phyloP scores from a whole-genome alignment of 805 yeast genomes.

The Candida tibetensis region DNA sequence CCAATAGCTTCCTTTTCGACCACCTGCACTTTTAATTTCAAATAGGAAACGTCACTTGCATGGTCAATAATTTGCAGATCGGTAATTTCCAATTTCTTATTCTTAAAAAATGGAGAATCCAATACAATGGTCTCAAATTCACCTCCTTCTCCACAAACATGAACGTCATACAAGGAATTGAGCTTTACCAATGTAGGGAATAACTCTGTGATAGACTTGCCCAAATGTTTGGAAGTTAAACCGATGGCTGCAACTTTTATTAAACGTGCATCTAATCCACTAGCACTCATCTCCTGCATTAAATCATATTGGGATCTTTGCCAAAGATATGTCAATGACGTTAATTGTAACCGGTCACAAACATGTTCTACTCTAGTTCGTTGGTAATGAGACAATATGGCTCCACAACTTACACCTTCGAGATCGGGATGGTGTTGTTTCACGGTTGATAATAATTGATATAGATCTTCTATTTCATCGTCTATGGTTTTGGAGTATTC shows the following conservation, averaged over 20 bases:
- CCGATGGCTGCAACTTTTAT: conserved; percentile 96
- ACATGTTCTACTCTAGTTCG: conserved; percentile 91
- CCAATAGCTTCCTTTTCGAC: conserved; percentile 32
- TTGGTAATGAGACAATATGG: conserved; percentile 93
- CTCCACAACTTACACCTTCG: conserved; percentile 91
- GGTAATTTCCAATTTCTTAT: conserved; percentile 45
- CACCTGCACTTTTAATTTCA: conserved; percentile 49
- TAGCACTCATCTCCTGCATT: conserved; percentile 75
- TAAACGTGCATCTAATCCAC: conserved; percentile 72
- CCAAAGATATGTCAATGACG: conserved; percentile 81
- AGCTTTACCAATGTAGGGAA: conserved; percentile 56
- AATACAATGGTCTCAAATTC: conserved; percentile 93
- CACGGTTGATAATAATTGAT: conserved; percentile 48
- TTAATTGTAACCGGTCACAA: conserved; percentile 67
- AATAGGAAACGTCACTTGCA: conserved; percentile 64
- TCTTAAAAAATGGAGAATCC: conserved; percentile 80
- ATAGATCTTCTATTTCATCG: conserved; percentile 90
- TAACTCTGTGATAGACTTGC: conserved; percentile 60
- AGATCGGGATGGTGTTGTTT: conserved; percentile 60
- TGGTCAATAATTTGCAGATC: conserved; percentile 42
- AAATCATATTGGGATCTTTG: conserved; percentile 78
- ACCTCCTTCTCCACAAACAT: conserved; percentile 98
- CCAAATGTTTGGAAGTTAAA: conserved; percentile 61
- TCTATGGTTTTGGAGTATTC: conserved; percentile 66
- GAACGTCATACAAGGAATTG: conserved; percentile 71